Evolutionary conservation across 805 yeast species (phyloP).

Genomic region (Teunomyces cretensis): DNA sequence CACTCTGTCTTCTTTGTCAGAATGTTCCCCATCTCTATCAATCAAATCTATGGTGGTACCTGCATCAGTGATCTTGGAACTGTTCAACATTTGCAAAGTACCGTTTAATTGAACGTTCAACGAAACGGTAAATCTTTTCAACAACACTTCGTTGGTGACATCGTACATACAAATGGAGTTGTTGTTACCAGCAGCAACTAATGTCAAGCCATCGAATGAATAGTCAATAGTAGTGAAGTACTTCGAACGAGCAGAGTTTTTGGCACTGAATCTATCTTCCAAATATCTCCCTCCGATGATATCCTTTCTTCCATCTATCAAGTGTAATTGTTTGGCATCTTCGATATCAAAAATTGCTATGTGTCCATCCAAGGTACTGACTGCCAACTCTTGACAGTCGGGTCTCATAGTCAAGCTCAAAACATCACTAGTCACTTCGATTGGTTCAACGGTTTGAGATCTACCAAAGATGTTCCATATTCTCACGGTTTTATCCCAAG

Average conservation of each 20-base stretch:
- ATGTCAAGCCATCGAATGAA: conserved; percentile 83
- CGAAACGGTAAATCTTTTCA: conserved; percentile 81
- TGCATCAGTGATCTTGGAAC: conserved; percentile 81
- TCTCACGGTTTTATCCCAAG: conserved; percentile 95
- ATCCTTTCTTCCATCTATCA: conserved; percentile 84
- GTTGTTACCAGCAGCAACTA: conserved; percentile 92
- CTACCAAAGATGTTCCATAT: conserved; percentile 92
- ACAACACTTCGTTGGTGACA: conserved; percentile 79
- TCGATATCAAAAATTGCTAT: conserved; percentile 81
- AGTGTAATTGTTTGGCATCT: conserved; percentile 73
- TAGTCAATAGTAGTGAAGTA: conserved; percentile 78
- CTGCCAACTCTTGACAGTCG: conserved; percentile 89
- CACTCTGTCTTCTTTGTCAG: conserved; percentile 79
- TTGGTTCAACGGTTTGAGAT: conserved; percentile 85
- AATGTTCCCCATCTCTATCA: conserved; percentile 82
- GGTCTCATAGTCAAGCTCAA: conserved; percentile 82
- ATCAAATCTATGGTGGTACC: conserved; percentile 74
- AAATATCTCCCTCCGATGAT: conserved; percentile 81
- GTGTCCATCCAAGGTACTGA: conserved; percentile 85
- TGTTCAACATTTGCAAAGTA: conserved; percentile 74
- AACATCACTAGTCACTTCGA: conserved; percentile 82
- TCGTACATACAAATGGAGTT: conserved; percentile 91
- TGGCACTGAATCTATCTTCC: conserved; percentile 78
- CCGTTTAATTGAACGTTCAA: conserved; percentile 90
- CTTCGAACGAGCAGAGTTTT: conserved; percentile 80